Base-by-base conservation (phyloP, 768 basidiomycete species). In the Leccinum pellstonianum region DNA sequence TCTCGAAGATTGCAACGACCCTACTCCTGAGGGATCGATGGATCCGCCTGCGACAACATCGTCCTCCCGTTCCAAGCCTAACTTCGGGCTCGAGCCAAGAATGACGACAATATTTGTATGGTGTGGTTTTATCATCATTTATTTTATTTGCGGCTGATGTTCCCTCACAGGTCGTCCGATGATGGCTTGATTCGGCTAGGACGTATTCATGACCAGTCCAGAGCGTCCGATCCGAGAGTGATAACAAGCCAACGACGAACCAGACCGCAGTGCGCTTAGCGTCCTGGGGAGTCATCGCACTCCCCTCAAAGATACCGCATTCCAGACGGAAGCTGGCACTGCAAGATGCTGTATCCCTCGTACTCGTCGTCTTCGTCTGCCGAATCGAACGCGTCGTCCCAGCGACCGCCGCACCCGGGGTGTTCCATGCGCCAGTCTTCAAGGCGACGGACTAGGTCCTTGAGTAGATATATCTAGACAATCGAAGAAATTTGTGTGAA, bases 331-430 rank as follows among this genome's bases (percentile, higher is more conserved):
- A 41, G 38, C 38, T 41, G 9, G 9, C 38, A 37, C 23, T 37
- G 41, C 4, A 63, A 10, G 27, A 66, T 69, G 15, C 12, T 1
- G 7, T 63, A 61, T 3, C 1, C 21, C 3, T 66, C 64, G 11
- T 60, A 57, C 1, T 54, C 49, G 0, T 49, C 56, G 1, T 58
- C 58, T 51, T 68, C 68, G 1, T 1, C 65, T 3, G 64, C 64
- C 2, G 64, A 62, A 8, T 62, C 62, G 2, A 1, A 17, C 3
- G 6, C 37, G 11, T 67, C 64, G 41, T 69, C 46, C 62, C 62
- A 56, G 0, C 54, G 57, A 23, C 67, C 68, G 17, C 52, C 15
- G n/a, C 56, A 61, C 35, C 59, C 56, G 1, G 67, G 64, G 15
- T 64, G 67, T 7, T 21, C 55, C n/a, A 21, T 17, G 41, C 58